These are phyloP conservation scores for Capronia epimyces DNA, from an alignment of 2,329 filamentous ascomycete genomes.

Conservation along the genomic window DNA sequence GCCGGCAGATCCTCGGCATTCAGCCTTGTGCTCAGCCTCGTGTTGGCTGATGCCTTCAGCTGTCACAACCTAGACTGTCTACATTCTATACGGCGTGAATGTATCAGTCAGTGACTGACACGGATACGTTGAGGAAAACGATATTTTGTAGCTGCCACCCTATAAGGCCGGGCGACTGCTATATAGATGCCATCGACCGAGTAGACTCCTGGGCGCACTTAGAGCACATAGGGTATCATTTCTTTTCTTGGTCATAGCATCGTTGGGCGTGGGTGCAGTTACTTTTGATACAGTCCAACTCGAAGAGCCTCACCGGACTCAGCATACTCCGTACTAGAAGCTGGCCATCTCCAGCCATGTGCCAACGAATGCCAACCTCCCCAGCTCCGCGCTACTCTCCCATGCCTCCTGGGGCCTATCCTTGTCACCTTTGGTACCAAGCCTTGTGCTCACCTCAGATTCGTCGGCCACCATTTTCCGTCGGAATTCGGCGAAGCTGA, in stretches of 20 bases:
- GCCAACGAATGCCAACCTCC: slow-evolving; percentile 58
- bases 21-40: slow-evolving; percentile 9
- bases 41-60: not conserved
- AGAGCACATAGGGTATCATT: slow-evolving; percentile 11
- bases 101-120: too few relatives aligned
- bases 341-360: slow-evolving; percentile 79
- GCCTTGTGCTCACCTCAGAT: slow-evolving; percentile 8
- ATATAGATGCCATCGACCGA: too few relatives aligned
- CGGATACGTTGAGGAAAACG: too few relatives aligned
- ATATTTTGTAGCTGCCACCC: too few relatives aligned
- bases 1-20: slow-evolving; percentile 18
- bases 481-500: slow-evolving; percentile 77
- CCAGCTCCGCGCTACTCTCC: slow-evolving; percentile 27
- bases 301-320: not conserved
- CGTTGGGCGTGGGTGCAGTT: not conserved
- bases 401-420: slow-evolving; percentile 10
- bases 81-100: too few relatives aligned
- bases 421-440: slow-evolving; percentile 7
- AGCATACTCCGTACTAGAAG: slow-evolving; percentile 38
- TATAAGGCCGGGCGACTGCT: too few relatives aligned
- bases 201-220: not conserved
- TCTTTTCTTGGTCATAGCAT: not conserved
- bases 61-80: too few relatives aligned
- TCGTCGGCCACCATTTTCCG: slow-evolving; percentile 62
- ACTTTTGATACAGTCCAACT: not conserved